Evolutionary conservation across 768 basidiomycete species (phyloP), one percentile per base, ranked within the genome.

Genomic region (Mycena vulgaris): DNA sequence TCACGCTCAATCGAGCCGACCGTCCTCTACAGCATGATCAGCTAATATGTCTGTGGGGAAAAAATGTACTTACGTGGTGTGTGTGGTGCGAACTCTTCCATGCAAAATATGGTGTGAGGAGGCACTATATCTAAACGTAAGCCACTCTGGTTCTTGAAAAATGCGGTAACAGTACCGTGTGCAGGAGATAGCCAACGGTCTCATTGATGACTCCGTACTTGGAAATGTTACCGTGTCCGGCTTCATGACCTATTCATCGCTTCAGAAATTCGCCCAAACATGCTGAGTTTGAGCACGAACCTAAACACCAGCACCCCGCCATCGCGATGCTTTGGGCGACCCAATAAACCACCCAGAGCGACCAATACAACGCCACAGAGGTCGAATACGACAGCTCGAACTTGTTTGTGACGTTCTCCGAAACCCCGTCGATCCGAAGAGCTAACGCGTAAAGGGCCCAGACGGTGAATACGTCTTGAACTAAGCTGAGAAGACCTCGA

Each of bases 1-100:
- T 95, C 93, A 13, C 90, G 85, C 62, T 91, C 91, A 72, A 93
- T 86, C 68, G 84, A 79, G 61, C 42, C 47, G 4, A 49, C 47
- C 9, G 42, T 48, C 25, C 33, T 61, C 59, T 61, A 27, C n/a
- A n/a, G n/a, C 8, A 19, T 14, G 16, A 48, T 61, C 31, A 35
- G 30, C 16, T 6, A n/a, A 33, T n/a, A 21, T 8, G 9, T 7
- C 21, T 47, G 25, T 9, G 5, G 17, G 25, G 21, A 16, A 37
- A 58, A 86, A 84, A 1, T 83, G 86, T 0, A 31, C 82, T 71
- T 82, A 86, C 85, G 78, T 87, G 88, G 79, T 91, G 89, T 13
- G 86, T 77, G 55, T 88, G 85, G 81, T 93, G 86, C 59, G 89
- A 92, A 3, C 37, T 40, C 39, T 42, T 39, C 62, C 62, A 63